A percentile compares a stretch with the other conserved stretches of the same genome.
These are phyloP conservation scores for Monosporozyma siamensis DNA, from an alignment of 805 yeast species.

Conservation along the genomic window DNA sequence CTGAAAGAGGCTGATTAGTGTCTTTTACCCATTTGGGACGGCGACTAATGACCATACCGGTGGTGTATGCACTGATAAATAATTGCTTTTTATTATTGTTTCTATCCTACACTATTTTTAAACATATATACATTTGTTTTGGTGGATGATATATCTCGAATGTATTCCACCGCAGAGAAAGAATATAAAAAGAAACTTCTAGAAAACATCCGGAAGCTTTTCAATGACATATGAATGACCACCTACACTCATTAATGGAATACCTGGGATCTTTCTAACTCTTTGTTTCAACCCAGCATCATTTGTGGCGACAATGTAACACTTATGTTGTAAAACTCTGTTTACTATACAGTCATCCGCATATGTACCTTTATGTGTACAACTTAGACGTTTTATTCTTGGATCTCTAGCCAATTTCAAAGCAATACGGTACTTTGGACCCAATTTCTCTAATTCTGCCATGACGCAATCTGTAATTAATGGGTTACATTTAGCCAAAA, in stretches of 20 bases:
- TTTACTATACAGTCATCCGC: conserved; percentile 96
- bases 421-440: conserved; percentile 91
- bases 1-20: no score
- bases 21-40: no score
- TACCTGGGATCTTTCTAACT: conserved; percentile 92
- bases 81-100: no score
- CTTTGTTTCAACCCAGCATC: conserved; percentile 95
- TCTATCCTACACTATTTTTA: no score
- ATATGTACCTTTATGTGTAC: conserved; percentile 92
- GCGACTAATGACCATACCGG: no score
- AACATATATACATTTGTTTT: no score
- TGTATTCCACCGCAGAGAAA: no score
- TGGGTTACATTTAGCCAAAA: conserved; percentile 92
- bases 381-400: conserved; percentile 73
- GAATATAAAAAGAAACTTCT: conserved; percentile 2
- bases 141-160: no score
- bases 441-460: conserved; percentile 95
- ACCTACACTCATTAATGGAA: conserved; percentile 95
- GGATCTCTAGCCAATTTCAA: conserved; percentile 89
- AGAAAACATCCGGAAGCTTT: conserved; percentile 89
- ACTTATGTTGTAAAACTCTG: conserved; percentile 90
- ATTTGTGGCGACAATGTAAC: conserved; percentile 94
- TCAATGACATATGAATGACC: conserved; percentile 87
- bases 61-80: no score
- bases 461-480: conserved; percentile 94